These are phyloP conservation scores for Atkinsonella texensis DNA, from an alignment of 2,329 filamentous ascomycete genomes.

Conservation along the genomic window DNA sequence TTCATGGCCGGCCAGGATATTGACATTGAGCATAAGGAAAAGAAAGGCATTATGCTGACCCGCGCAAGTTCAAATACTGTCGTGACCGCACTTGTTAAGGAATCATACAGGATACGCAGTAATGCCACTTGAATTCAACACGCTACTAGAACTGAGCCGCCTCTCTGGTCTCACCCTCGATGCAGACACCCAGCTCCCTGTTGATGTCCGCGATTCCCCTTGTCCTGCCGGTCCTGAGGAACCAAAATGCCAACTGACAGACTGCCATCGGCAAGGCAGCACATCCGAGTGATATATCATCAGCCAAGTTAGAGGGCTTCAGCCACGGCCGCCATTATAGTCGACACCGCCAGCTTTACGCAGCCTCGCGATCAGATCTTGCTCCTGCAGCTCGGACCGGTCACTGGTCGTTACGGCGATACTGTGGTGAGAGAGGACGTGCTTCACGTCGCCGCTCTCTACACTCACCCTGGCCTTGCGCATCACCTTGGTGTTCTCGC, in stretches of 20 bases:
- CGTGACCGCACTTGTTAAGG: neutral
- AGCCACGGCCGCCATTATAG: constrained; percentile 55
- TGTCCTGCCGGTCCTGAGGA: too few relatives aligned
- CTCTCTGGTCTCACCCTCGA: too few relatives aligned
- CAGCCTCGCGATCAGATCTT: constrained; percentile 47
- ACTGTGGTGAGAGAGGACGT: constrained; percentile 50
- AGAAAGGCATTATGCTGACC: neutral
- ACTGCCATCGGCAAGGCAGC: neutral
- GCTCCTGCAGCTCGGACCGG: constrained; percentile 46
- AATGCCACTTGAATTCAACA: too few relatives aligned
- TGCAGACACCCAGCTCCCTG: too few relatives aligned
- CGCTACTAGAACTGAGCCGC: too few relatives aligned
- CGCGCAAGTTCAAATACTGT: neutral
- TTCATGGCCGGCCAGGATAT: neutral
- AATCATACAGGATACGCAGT: too few relatives aligned
- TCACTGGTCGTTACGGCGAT: constrained; percentile 52
- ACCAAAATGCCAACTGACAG: too few relatives aligned
- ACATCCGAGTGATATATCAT: neutral
- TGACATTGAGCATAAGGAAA: neutral
- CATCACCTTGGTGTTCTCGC: constrained; percentile 53
- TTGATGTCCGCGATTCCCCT: too few relatives aligned
- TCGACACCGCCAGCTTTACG: constrained; percentile 58
- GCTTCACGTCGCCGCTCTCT: constrained; percentile 54
- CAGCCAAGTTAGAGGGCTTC: constrained; percentile 4
- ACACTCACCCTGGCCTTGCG: constrained; percentile 57